Base-by-base conservation (phyloP, 495 filamentous ascomycete species). In the Jackrogersella minutella region DNA sequence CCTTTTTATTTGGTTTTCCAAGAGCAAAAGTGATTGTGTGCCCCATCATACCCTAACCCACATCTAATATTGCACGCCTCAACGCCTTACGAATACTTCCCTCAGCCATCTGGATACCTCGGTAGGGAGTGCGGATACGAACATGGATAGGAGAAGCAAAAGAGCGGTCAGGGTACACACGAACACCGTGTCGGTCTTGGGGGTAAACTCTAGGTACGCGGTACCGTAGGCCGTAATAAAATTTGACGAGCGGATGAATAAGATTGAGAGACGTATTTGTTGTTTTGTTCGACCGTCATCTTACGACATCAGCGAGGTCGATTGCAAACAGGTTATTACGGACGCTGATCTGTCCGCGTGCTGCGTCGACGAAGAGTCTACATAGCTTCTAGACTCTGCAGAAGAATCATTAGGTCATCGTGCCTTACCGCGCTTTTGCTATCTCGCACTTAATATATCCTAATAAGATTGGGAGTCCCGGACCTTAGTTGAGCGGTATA, bases 401-500 rank as follows among this genome's bases (percentile, higher is more conserved):
- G 7, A 28, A 37, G 36, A 10, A 21, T 17, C 13, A 61, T 62
- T 62, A 55, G 41, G 50, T 55, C 50, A 49, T 49, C 28, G 33
- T 62, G 59, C 59, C 39, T 36, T 26, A n/a, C 21, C 31, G 21
- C 37, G 11, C 10, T 46, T 30, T 21, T 21, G n/a, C 22, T 57
- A 53, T 47, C 37, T n/a, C 26, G 52, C 37, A 36, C 24, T 44
- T 62, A 31, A n/a, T 68, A 62, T 62, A 62, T 49, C 52, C 58
- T 34, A 68, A 53, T n/a, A n/a, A 62, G 47, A 53, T 62, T 62
- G 58, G 36, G 58, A 43, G 44, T 49, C 58, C 64, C 30, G 37
- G 52, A 9, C 19, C 64, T 68, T 68, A 68, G 43, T 68, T 62
- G 58, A 13, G 28, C 53, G 64, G 64, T 58, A 68, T 68, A 68